A percentile compares a stretch with the other conserved stretches of the same genome.
These are phyloP conservation scores for Rhinocladiella similis DNA, from an alignment of 2,329 filamentous ascomycete genomes.

Conservation along the genomic window DNA sequence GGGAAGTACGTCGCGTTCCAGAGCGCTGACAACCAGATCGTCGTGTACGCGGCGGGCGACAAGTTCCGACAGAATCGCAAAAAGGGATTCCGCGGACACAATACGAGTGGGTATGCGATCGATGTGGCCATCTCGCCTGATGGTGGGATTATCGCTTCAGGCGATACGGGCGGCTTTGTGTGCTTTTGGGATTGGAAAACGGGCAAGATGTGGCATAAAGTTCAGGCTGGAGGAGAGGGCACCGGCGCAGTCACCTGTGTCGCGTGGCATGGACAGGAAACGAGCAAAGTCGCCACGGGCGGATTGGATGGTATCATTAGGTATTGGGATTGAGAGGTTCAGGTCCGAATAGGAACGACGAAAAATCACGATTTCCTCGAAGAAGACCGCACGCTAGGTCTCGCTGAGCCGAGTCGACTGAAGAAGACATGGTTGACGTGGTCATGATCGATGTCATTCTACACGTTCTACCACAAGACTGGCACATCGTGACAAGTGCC, in stretches of 20 bases:
- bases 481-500: too few relatives aligned
- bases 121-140: conserved; percentile 87
- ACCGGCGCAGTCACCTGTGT: conserved; percentile 67
- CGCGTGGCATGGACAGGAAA: conserved; percentile 97
- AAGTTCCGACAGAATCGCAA: conserved; percentile 97
- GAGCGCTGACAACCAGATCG: conserved; percentile 90
- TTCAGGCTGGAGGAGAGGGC: conserved; percentile 67
- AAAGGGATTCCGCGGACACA: conserved; percentile 94
- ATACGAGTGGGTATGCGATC: conserved; percentile 90
- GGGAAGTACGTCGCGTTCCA: conserved; percentile 96
- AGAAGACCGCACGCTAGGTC: too few relatives aligned
- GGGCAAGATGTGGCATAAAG: conserved; percentile 98
- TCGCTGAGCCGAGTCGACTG: too few relatives aligned
- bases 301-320: conserved; percentile 85
- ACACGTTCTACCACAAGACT: too few relatives aligned
- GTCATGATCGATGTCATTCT: too few relatives aligned
- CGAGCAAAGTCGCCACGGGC: conserved; percentile 87
- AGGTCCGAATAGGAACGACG: too few relatives aligned
- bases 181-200: conserved; percentile 99
- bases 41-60: conserved; percentile 91
- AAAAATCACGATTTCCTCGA: too few relatives aligned
- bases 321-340: conserved; percentile 74
- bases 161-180: conserved; percentile 84
- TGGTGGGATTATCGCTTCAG: conserved; percentile 84
- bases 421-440: too few relatives aligned